phyloP scores from a whole-genome alignment of 371 early-diverging fungal species.

The Mucor lusitanicus region DNA sequence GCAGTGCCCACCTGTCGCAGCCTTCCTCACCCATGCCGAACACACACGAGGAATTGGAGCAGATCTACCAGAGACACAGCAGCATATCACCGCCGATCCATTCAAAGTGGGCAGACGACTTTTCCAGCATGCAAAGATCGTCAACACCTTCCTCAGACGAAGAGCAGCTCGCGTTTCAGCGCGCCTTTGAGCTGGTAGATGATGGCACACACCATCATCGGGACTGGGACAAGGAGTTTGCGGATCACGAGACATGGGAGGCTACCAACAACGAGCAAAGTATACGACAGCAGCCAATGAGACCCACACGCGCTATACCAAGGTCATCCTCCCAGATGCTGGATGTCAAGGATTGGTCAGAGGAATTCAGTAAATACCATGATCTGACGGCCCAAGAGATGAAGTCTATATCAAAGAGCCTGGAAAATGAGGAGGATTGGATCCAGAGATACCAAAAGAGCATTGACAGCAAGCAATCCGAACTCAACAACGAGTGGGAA shows the following conservation, averaged over 20 bases:
- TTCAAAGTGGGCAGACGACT: slow-evolving; percentile 46
- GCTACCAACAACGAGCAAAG: neutral
- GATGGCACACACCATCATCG: slow-evolving; percentile 21
- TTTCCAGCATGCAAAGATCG: slow-evolving; percentile 20
- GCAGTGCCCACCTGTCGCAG: slow-evolving; percentile 44
- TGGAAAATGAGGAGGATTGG: neutral
- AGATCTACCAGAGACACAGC: slow-evolving; percentile 44
- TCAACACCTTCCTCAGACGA: slow-evolving; percentile 30
- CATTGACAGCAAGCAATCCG: neutral
- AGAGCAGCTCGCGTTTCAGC: slow-evolving; percentile 66
- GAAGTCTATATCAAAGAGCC: neutral
- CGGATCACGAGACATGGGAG: slow-evolving; percentile 52
- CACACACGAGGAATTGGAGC: slow-evolving; percentile 70
- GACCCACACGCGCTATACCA: neutral
- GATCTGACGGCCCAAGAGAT: neutral
- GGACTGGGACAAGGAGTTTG: slow-evolving; percentile 59
- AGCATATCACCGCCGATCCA: slow-evolving; percentile 7
- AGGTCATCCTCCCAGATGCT: neutral
- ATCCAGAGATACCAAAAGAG: neutral
- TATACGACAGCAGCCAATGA: neutral
- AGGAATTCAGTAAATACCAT: neutral
- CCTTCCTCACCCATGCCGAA: slow-evolving; percentile 30
- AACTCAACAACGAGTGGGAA: neutral
- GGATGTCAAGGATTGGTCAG: neutral
- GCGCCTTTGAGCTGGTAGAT: slow-evolving; percentile 68